phyloP scores from a whole-genome alignment of 257 asterid genomes.

The Penstemon davidsonii region DNA sequence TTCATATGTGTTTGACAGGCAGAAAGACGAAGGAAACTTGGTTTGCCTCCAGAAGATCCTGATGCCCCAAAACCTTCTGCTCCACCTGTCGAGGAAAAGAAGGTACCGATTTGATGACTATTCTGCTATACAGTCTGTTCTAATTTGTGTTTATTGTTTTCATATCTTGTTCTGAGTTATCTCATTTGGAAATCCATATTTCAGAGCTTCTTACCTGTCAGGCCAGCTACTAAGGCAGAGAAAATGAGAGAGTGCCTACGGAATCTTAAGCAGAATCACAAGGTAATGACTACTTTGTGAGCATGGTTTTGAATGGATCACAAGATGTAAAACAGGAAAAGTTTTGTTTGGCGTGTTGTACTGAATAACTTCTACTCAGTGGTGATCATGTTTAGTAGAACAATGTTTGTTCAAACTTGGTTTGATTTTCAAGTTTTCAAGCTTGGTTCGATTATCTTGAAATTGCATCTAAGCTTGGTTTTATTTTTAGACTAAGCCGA shows the following conservation, averaged over 20 bases:
- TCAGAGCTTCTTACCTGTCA: constrained; percentile 83
- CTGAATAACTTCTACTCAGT: neutral
- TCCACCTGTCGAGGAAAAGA: constrained; percentile 86
- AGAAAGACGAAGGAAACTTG: constrained; percentile 95
- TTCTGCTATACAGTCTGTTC: constrained; percentile 12
- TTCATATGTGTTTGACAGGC: constrained; percentile 58
- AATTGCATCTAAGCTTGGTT: too few species aligned
- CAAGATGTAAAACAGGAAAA: constrained; percentile 11
- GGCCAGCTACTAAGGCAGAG: constrained; percentile 93
- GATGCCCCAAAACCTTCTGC: constrained; percentile 60
- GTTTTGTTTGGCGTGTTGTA: constrained; percentile 3
- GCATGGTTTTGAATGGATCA: constrained; percentile 13
- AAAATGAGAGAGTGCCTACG: constrained; percentile 96
- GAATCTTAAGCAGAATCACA: constrained; percentile 77
- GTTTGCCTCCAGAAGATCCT: constrained; percentile 85
- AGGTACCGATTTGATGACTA: constrained; percentile 43
- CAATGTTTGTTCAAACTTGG: too few species aligned
- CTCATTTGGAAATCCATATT: constrained; percentile 25
- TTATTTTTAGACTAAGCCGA: too few species aligned
- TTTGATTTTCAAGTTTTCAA: too few species aligned
- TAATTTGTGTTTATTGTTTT: constrained; percentile 14
- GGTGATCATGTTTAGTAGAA: too few species aligned
- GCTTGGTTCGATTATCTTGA: too few species aligned
- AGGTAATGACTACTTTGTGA: constrained; percentile 52
- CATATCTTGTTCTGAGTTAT: constrained; percentile 21